These are phyloP conservation scores for Fusarium decemcellulare DNA, from an alignment of 2,329 filamentous ascomycete species.

Conservation along the genomic window DNA sequence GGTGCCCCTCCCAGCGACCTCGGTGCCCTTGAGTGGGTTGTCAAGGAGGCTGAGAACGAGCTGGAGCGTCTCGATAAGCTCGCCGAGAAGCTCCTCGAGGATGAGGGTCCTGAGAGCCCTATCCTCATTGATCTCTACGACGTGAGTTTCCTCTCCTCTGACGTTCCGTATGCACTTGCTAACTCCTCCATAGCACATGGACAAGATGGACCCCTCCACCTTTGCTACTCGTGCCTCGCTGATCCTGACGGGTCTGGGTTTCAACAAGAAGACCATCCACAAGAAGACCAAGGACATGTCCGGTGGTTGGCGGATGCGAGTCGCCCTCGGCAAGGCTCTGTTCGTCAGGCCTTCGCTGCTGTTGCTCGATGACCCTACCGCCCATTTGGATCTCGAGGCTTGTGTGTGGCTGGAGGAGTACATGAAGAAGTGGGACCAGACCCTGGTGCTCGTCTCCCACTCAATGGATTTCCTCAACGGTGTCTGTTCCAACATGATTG, in stretches of 20 bases:
- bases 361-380: conserved; percentile 97
- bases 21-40: conserved; percentile 97
- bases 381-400: conserved; percentile 98
- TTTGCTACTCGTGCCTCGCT: conserved; percentile 96
- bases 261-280: conserved; percentile 97
- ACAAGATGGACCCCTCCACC: conserved; percentile 98
- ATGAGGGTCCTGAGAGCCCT: conserved; percentile 91
- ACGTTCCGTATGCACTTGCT: conserved; percentile 29
- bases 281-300: conserved; percentile 99
- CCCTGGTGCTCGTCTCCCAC: conserved; percentile 96
- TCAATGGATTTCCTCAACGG: conserved; percentile 99
- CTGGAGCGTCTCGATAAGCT: conserved; percentile 90
- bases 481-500: conserved; percentile 98
- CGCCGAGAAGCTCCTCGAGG: conserved; percentile 91
- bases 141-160: conserved; percentile 66
- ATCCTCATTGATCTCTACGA: conserved; percentile 96
- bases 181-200: conserved; percentile 80
- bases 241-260: conserved; percentile 97
- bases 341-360: conserved; percentile 98
- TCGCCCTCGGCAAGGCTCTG: conserved; percentile 95
- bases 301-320: conserved; percentile 99
- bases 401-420: conserved; percentile 99
- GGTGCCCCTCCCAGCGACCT: conserved; percentile 91
- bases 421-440: conserved; percentile 99
- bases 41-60: conserved; percentile 93